These are phyloP conservation scores for Vinca minor DNA, from an alignment of 257 asterid genomes.

Conservation along the genomic window DNA sequence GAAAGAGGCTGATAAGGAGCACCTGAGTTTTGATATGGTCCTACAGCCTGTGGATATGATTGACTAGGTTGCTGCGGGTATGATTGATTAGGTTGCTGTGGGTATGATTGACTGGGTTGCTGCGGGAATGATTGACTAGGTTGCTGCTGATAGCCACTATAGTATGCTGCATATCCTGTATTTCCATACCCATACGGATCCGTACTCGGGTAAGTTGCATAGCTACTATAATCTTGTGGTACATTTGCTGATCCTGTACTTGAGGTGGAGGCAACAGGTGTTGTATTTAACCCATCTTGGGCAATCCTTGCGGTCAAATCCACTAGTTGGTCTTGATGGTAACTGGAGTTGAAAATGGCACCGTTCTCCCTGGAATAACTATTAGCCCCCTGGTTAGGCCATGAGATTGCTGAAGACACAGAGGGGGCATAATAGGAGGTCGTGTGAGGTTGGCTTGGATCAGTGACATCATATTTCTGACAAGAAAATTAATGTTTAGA, in stretches of 20 bases:
- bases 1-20: constrained; percentile 99
- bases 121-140: constrained; percentile 62
- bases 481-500: constrained; percentile 14
- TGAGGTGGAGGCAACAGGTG: constrained; percentile 48
- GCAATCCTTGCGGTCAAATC: constrained; percentile 37
- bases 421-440: constrained; percentile 53
- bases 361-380: constrained; percentile 59
- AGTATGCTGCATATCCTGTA: constrained; percentile 63
- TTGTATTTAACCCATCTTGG: constrained; percentile 50
- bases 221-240: constrained; percentile 58
- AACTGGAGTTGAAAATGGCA: constrained; percentile 41
- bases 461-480: constrained; percentile 55
- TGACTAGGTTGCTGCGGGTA: constrained; percentile 54
- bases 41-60: constrained; percentile 59
- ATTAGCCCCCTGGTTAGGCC: constrained; percentile 49
- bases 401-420: constrained; percentile 45
- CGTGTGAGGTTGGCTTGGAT: constrained; percentile 44
- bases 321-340: constrained; percentile 44
- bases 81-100: too few species aligned
- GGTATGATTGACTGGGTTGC: constrained; percentile 61
- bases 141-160: constrained; percentile 54
- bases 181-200: constrained; percentile 70
- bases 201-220: constrained; percentile 53
- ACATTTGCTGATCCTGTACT: constrained; percentile 57
- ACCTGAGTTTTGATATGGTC: constrained; percentile 97